phyloP scores from a whole-genome alignment of 1,284 basidiomycete species.

The Leccinum huronense region DNA sequence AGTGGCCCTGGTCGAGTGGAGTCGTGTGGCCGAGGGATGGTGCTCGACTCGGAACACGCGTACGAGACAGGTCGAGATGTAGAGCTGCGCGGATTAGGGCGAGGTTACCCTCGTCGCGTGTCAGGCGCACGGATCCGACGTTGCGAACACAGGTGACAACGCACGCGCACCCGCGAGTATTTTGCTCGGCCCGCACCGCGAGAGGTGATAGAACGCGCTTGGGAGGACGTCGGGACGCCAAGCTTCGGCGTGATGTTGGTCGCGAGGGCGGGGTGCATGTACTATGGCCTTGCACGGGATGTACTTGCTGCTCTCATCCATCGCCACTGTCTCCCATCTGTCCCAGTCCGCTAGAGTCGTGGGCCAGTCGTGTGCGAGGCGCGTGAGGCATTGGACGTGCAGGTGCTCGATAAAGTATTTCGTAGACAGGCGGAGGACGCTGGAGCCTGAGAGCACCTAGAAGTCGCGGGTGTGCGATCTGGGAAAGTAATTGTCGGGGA shows the following conservation, averaged over 20 bases:
- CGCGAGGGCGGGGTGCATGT: slow-evolving; percentile 57
- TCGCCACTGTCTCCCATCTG: slow-evolving; percentile 53
- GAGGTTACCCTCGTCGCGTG: slow-evolving; percentile 43
- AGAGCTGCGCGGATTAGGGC: slow-evolving; percentile 46
- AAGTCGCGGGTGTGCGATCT: slow-evolving; percentile 53
- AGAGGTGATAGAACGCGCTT: slow-evolving; percentile 69
- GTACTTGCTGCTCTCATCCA: slow-evolving; percentile 46
- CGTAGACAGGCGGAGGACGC: slow-evolving; percentile 61
- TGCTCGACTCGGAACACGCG: slow-evolving; percentile 44
- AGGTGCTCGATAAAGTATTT: slow-evolving; percentile 69
- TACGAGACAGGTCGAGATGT: slow-evolving; percentile 60
- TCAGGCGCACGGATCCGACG: slow-evolving; percentile 25
- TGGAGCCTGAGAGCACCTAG: slow-evolving; percentile 43
- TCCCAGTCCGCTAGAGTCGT: slow-evolving; percentile 64
- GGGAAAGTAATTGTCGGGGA: slow-evolving; percentile 38
- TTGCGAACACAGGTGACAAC: slow-evolving; percentile 28
- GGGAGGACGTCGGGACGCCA: slow-evolving; percentile 55
- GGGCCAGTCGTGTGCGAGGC: slow-evolving; percentile 62
- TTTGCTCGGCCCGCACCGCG: slow-evolving; percentile 66
- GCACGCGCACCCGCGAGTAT: slow-evolving; percentile 51
- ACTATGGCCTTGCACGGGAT: slow-evolving; percentile 42
- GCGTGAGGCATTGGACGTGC: slow-evolving; percentile 53
- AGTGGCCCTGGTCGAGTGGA: slow-evolving; percentile 33
- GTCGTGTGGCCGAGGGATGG: slow-evolving; percentile 52
- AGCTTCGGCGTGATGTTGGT: slow-evolving; percentile 68